Base-by-base conservation (phyloP, 2,329 filamentous ascomycete genomes). In the Fragosphaeria purpurea region DNA sequence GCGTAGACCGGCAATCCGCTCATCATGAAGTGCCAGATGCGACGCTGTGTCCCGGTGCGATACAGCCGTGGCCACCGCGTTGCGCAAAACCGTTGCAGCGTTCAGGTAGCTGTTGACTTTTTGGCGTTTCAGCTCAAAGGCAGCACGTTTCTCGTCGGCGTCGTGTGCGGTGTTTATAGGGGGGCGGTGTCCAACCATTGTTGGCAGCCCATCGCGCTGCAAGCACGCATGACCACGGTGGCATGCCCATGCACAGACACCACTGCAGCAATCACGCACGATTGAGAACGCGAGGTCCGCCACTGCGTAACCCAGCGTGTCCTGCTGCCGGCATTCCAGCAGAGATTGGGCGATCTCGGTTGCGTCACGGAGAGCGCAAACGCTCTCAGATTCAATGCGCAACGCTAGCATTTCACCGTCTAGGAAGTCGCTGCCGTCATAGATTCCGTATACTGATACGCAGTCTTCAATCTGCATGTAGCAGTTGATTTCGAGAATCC, bases 391-490 rank as follows among this genome's bases (percentile, higher is more conserved):
- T 42, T 55, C 53, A 41, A 56, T 44, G 7, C 51, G 47, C 11
- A 53, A 42, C 2, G 34, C 39, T 2, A 50, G 13, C n/a, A 43
- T 35, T 31, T 55, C 53, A 11, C 39, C 43, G 6, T 53, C 50
- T 13, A 58, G 37, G 41, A 1, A n/a, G 48, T 4, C 30, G 11
- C 30, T 39, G 39, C 37, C 33, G 30, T n/a, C 8, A 8, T 22
- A 6, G 35, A 59, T 32, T 33, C 57, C 57, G 41, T 53, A 54
- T 43, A 56, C 49, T 37, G 35, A 38, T 1, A 56, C 53, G 39
- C 53, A 57, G 12, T 45, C 50, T 22, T 56, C 55, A 1, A 59
- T 53, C 38, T 58, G 55, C 48, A 58, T 43, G 44, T 56, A 59
- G 52, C 53, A 57, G 48, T 58, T 56, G 51, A 56, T 32, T 31